Base-by-base conservation (phyloP, 2,329 filamentous ascomycete species). In the Chalaropsis ovoidea region DNA sequence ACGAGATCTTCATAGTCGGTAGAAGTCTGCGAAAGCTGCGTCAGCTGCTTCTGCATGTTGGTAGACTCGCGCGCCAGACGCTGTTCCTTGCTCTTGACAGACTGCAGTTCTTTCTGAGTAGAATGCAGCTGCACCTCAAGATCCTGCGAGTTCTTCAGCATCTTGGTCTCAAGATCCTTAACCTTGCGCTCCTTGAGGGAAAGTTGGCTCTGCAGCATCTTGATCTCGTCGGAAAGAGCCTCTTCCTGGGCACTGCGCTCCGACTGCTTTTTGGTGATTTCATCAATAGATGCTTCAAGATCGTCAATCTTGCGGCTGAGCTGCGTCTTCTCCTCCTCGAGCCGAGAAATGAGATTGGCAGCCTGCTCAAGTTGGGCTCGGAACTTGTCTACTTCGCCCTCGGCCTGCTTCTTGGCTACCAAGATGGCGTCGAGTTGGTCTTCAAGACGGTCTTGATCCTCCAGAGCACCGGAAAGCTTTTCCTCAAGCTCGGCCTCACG, bases 1-100 rank as follows among this genome's bases (percentile, higher is more conserved):
- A 99, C 88, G 54, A 97, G 82, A 71, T 97, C 93, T 75, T 99
- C 94, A 70, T 96, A 97, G 72, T 92, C 90, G 0, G 91, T 95
- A 0, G 93, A 96, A 0, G 93, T 96, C 61, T 90, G 86, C 0
- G 94, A 94, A 19, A 99, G 79, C 70, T 96, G 86, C 0, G 88
- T 83, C 64, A 99, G 85, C 71, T 96, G 91, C 70, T 91, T 84
- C 64, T 95, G 87, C 60, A 95, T 84, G 56, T 88, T 85, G 13
- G 85, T 83, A 70, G 95, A 95, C 72, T 99, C 93, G 4, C 87
- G 85, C 1, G 85, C 75, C 0, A 96, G 81, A 22, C 90, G 86
- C 63, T 87, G 85, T 71, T 95, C 86, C 69, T 90, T 86, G 67
- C 84, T 81, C 73, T 86, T 90, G 39, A 86, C 81, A 10, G 82